Conservation (phyloP, 192 early-diverging fungal species). For the Coemansia sp. region DNA sequence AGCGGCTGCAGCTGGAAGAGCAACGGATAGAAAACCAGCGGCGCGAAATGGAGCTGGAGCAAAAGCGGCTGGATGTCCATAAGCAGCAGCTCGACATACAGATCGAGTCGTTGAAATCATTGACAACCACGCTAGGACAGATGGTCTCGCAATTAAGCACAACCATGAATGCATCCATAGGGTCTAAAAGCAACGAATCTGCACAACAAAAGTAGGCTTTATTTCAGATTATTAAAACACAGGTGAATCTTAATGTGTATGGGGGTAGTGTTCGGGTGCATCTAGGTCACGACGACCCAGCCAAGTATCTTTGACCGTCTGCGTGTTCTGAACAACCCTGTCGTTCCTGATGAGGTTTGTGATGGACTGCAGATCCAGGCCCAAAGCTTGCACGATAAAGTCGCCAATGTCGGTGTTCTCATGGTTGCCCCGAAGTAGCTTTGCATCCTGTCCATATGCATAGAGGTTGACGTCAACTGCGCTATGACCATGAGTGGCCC, state of each 20-base stretch:
- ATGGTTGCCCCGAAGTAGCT: conserved; percentile 71
- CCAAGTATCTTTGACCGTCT: conserved; percentile 28
- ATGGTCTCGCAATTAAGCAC: conserved; percentile 14
- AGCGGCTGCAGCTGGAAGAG: conserved; percentile 37
- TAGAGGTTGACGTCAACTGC: conserved; percentile 95
- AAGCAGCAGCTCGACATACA: conserved; percentile 36
- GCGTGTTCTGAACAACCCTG: conserved; percentile 30
- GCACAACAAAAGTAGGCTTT: no score
- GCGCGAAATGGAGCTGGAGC: conserved; percentile 39
- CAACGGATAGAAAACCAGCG: conserved; percentile 34
- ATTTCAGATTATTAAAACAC: no score
- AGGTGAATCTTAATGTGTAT: conserved; percentile 10
- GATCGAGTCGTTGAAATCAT: conserved; percentile 25
- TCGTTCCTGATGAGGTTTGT: conserved; percentile 59
- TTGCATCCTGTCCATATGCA: conserved; percentile 66
- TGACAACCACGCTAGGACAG: conserved; percentile 28
- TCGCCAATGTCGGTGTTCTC: conserved; percentile 85
- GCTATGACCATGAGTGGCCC: conserved; percentile 90
- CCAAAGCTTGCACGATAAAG: conserved; percentile 63
- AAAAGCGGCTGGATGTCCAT: conserved; percentile 26
- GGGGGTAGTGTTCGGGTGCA: conserved; percentile 38
- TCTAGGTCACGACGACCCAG: conserved; percentile 48
- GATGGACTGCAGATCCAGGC: conserved; percentile 60
- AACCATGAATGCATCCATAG: neutral
- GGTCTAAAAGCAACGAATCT: no score